phyloP scores from a whole-genome alignment of 371 early-diverging fungal species.

The Rhizopus arrhizus region DNA sequence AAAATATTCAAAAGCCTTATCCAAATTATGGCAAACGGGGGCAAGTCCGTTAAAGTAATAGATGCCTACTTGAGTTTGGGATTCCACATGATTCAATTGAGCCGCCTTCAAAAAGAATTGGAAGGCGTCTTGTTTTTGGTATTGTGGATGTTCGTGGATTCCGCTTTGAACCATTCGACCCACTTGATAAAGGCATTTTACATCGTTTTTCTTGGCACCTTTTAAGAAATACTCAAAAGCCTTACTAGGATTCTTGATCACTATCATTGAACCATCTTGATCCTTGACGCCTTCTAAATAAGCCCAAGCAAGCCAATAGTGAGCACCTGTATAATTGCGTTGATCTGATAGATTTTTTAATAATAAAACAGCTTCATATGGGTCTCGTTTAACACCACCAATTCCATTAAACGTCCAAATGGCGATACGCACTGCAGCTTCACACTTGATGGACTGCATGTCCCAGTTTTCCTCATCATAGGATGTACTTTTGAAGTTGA shows the following conservation, averaged over 20 bases:
- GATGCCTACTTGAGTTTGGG: conserved; percentile 23
- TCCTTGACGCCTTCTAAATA: conserved; percentile 18
- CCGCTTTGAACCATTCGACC: conserved; percentile 23
- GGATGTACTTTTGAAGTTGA: conserved; percentile 1
- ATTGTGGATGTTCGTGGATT: background rate
- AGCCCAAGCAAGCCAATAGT: conserved; percentile 21
- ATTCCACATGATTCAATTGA: conserved; percentile 2
- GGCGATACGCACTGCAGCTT: conserved; percentile 21
- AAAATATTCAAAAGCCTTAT: conserved; percentile 23
- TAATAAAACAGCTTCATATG: conserved; percentile 5
- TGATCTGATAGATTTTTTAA: conserved; percentile 21
- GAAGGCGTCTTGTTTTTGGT: conserved; percentile 12
- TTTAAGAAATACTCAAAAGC: conserved; percentile 17
- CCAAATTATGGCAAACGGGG: background rate
- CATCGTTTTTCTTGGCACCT: conserved; percentile 7
- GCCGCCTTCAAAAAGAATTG: conserved; percentile 21
- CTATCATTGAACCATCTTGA: conserved; percentile 5
- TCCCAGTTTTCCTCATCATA: conserved; percentile 23
- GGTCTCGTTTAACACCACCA: conserved; percentile 16
- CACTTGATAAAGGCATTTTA: conserved; percentile 7
- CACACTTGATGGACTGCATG: conserved; percentile 12
- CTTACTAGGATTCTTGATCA: background rate
- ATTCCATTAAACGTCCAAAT: conserved; percentile 27
- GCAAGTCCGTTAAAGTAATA: conserved; percentile 18
- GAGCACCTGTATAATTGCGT: conserved; percentile 18